Evolutionary conservation across 1,139 yeast genomes (phyloP).

Genomic region (Meyerozyma athensensis): DNA sequence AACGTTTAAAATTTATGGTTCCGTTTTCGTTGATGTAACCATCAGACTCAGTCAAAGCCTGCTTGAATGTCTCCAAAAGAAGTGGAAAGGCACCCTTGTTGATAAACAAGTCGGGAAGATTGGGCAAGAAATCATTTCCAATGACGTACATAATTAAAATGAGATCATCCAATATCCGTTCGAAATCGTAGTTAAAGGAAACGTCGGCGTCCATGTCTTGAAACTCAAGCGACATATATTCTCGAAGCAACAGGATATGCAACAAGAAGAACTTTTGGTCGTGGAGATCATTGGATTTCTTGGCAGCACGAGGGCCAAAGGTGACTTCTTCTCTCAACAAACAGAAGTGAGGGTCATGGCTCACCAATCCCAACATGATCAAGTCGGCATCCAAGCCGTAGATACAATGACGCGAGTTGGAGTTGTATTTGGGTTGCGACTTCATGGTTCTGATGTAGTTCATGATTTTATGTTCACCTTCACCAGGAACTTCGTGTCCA

Average conservation of each 20-base stretch:
- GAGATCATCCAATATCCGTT: slow-evolving; percentile 86
- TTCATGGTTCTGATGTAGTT: slow-evolving; percentile 83
- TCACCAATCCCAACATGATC: slow-evolving; percentile 92
- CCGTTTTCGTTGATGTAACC: slow-evolving; percentile 88
- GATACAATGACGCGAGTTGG: slow-evolving; percentile 89
- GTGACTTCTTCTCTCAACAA: slow-evolving; percentile 92
- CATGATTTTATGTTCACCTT: slow-evolving; percentile 99
- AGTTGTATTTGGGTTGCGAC: slow-evolving; percentile 67
- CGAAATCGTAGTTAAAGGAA: slow-evolving; percentile 76
- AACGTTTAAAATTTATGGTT: slow-evolving; percentile 65
- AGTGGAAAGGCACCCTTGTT: slow-evolving; percentile 96
- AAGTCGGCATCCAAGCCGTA: slow-evolving; percentile 98
- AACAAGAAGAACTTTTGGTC: slow-evolving; percentile 79
- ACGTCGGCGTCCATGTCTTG: slow-evolving; percentile 59
- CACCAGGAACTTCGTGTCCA: slow-evolving; percentile 99
- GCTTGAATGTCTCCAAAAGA: slow-evolving; percentile 80
- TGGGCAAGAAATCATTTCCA: slow-evolving; percentile 98
- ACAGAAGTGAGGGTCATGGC: slow-evolving; percentile 96
- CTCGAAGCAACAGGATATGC: slow-evolving; percentile 84
- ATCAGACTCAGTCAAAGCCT: slow-evolving; percentile 65
- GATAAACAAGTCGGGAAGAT: slow-evolving; percentile 87
- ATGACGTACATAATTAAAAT: slow-evolving; percentile 89
- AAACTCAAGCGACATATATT: slow-evolving; percentile 85
- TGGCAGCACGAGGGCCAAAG: slow-evolving; percentile 60
- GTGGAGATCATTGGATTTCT: slow-evolving; percentile 54